These are phyloP conservation scores for Elaeagnus macrophylla DNA, from an alignment of 306 rosid genomes.

Conservation along the genomic window DNA sequence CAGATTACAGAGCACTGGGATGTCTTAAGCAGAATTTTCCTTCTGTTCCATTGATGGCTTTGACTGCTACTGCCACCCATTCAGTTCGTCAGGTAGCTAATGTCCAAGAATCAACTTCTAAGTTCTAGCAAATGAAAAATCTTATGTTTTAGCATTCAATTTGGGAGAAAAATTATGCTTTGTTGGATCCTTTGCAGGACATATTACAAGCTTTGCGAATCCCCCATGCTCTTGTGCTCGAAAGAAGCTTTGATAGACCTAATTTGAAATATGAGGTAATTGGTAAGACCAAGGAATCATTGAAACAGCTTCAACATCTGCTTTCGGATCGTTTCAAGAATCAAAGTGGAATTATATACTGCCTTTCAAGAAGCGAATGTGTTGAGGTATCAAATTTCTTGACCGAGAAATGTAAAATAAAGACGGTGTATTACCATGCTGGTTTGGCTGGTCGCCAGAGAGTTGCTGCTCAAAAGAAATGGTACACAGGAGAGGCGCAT, in stretches of 20 bases:
- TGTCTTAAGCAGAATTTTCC: constrained; percentile 77
- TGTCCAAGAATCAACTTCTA: constrained; percentile 1
- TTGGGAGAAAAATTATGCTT: constrained; percentile 1
- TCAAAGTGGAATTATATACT: constrained; percentile 80
- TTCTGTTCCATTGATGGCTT: constrained; percentile 80
- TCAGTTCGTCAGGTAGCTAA: constrained; percentile 65
- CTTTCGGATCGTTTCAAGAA: constrained; percentile 56
- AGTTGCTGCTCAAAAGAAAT: constrained; percentile 75
- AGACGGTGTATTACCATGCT: constrained; percentile 82
- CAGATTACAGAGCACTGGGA: constrained; percentile 84
- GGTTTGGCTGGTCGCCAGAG: constrained; percentile 77
- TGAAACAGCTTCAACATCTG: constrained; percentile 63
- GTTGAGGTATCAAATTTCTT: constrained; percentile 71
- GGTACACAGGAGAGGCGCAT: constrained; percentile 81
- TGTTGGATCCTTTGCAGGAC: constrained; percentile 50
- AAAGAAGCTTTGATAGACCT: constrained; percentile 95
- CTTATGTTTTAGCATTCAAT: background rate
- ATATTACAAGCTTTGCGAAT: constrained; percentile 69
- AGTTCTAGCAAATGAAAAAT: background rate
- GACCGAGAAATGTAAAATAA: constrained; percentile 56
- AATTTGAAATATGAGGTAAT: constrained; percentile 87
- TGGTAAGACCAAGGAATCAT: constrained; percentile 67
- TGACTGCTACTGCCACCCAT: constrained; percentile 96
- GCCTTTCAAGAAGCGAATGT: constrained; percentile 92
- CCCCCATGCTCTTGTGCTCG: constrained; percentile 76